Evolutionary conservation across 768 basidiomycete species (phyloP).

Genomic region (Tephrocybe sp.): DNA sequence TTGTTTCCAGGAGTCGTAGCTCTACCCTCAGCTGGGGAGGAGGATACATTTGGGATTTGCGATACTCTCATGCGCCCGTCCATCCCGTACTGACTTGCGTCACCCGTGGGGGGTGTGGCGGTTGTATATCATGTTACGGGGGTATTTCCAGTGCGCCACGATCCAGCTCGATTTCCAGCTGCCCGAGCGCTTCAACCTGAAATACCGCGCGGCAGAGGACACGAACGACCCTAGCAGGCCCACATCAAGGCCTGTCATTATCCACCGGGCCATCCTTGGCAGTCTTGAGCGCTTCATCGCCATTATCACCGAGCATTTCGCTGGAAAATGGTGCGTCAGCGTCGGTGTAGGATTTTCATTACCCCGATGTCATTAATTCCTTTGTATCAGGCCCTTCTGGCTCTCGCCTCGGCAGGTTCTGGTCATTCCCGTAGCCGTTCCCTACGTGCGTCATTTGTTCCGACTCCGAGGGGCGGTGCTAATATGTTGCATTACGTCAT

Average conservation of each 20-base stretch:
- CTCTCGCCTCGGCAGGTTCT: constrained; percentile 94
- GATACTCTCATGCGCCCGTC: no score
- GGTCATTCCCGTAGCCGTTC: constrained; percentile 89
- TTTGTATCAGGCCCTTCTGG: constrained; percentile 87
- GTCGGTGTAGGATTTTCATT: constrained; percentile 1
- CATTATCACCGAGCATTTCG: constrained; percentile 96
- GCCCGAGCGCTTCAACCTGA: constrained; percentile 93
- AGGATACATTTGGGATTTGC: no score
- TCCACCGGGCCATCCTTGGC: constrained; percentile 95
- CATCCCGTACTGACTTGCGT: no score
- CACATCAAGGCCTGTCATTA: constrained; percentile 88
- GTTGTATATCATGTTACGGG: no score
- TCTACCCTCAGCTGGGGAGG: no score
- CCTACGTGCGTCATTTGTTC: constrained; percentile 63
- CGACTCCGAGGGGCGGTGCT: constrained; percentile 15
- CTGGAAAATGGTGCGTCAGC: constrained; percentile 84
- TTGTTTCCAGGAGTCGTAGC: no score
- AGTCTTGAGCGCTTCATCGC: constrained; percentile 95
- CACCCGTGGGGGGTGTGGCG: no score
- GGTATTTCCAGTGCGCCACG: constrained; percentile 99
- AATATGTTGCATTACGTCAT: neutral
- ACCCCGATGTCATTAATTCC: neutral
- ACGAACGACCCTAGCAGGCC: constrained; percentile 54
- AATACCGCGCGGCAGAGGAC: constrained; percentile 81
- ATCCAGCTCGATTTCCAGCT: constrained; percentile 99